Evolutionary conservation across 2,329 filamentous ascomycete genomes (phyloP).

Genomic region (Ophiostoma triangulosporum): DNA sequence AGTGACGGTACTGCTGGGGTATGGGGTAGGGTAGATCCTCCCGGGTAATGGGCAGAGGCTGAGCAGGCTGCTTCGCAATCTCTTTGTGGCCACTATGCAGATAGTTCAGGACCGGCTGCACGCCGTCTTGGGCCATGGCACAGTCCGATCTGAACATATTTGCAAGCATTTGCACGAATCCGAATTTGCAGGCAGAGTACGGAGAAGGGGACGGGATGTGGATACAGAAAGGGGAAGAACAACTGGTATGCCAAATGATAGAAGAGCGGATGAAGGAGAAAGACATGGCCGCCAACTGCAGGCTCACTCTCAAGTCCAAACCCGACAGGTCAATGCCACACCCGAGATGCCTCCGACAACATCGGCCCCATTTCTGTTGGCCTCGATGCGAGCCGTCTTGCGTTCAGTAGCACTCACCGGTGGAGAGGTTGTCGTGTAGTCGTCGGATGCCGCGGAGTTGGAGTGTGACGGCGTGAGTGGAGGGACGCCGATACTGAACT

Average conservation of each 20-base stretch:
- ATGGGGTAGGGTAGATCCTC: background rate
- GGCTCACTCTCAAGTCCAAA: background rate
- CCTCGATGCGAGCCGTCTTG: background rate
- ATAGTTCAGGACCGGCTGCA: background rate
- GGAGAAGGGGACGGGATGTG: conserved; percentile 12
- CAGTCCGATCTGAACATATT: background rate
- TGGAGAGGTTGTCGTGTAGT: conserved; percentile 40
- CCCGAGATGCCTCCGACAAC: background rate
- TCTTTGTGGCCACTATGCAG: background rate
- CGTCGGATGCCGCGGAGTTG: conserved; percentile 39
- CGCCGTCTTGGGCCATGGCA: background rate
- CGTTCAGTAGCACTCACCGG: conserved; percentile 30
- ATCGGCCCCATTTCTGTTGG: background rate
- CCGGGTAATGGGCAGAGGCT: background rate
- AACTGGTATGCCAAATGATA: conserved; percentile 6
- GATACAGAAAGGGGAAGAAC: conserved; percentile 3
- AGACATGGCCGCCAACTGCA: background rate
- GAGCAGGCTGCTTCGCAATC: background rate
- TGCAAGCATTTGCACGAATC: conserved; percentile 11
- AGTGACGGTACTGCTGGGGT: background rate
- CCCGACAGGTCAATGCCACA: background rate
- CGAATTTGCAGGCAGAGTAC: conserved; percentile 11
- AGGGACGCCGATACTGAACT: conserved; percentile 39
- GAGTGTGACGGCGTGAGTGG: conserved; percentile 43
- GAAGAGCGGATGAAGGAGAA: background rate